phyloP scores from a whole-genome alignment of 106 monocot species.

The Ottelia alismoides region DNA sequence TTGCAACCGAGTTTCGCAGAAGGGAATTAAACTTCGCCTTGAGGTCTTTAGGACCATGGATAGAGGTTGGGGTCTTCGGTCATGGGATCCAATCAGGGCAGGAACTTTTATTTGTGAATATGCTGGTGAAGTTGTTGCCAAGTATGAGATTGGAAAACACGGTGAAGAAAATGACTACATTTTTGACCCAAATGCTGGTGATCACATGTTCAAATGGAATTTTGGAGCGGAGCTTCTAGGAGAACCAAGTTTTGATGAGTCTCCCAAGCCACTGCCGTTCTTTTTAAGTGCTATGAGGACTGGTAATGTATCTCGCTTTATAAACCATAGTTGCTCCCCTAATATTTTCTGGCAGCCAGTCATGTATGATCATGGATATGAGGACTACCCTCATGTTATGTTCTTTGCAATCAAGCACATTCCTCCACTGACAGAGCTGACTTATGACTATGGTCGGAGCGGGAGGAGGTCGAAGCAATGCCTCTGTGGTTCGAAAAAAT shows the following conservation, averaged over 20 bases:
- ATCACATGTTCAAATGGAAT: conserved; percentile 59
- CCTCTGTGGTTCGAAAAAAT: conserved; percentile 53
- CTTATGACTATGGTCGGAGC: conserved; percentile 66
- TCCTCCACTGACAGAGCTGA: conserved; percentile 72
- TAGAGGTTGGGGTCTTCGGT: conserved; percentile 71
- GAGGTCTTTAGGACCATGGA: conserved; percentile 66
- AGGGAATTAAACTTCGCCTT: conserved; percentile 39
- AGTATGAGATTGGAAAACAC: conserved; percentile 15
- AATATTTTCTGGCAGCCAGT: conserved; percentile 81
- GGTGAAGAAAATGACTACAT: conserved; percentile 49
- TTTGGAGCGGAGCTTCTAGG: conserved; percentile 59
- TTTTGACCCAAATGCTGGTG: conserved; percentile 29
- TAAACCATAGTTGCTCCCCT: conserved; percentile 82
- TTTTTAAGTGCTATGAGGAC: conserved; percentile 42
- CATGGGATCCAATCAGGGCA: conserved; percentile 61
- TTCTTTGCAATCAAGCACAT: conserved; percentile 73
- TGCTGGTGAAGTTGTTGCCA: conserved; percentile 53
- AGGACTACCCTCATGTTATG: conserved; percentile 67
- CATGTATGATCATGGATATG: conserved; percentile 49
- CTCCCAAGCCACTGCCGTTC: conserved; percentile 33
- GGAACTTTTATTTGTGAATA: conserved; percentile 74
- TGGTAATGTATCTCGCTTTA: conserved; percentile 72
- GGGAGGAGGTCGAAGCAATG: conserved; percentile 35
- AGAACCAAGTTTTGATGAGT: conserved; percentile 33
- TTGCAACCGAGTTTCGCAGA: conserved; percentile 49